phyloP scores from a whole-genome alignment of 495 filamentous ascomycete species.

The Penicillium goetzii region DNA sequence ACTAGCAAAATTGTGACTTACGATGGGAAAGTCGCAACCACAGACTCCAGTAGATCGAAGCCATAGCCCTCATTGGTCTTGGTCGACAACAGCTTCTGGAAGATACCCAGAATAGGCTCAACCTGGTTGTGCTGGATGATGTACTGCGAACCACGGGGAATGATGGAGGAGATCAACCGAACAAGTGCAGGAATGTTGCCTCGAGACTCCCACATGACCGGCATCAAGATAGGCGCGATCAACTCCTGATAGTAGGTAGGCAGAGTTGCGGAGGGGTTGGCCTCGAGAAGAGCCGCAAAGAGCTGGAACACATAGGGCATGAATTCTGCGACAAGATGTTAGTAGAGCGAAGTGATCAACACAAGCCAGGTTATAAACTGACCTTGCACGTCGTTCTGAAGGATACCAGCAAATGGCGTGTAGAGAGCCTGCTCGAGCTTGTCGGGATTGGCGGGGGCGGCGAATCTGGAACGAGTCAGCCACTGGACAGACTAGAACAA shows the following conservation, averaged over 20 bases:
- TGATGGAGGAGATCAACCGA: constrained; percentile 79
- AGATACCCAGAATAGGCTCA: constrained; percentile 82
- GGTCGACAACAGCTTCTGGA: constrained; percentile 78
- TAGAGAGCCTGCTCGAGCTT: constrained; percentile 80
- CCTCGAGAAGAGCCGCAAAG: constrained; percentile 84
- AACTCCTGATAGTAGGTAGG: constrained; percentile 77
- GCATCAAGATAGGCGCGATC: constrained; percentile 72
- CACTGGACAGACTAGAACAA: background rate
- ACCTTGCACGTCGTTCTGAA: constrained; percentile 82
- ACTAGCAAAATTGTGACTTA: constrained; percentile 43
- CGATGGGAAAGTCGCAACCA: constrained; percentile 71
- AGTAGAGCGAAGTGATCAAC: constrained; percentile 20
- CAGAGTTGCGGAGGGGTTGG: constrained; percentile 71
- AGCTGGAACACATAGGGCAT: constrained; percentile 96
- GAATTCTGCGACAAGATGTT: constrained; percentile 65
- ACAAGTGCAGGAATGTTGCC: constrained; percentile 93
- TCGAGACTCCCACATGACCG: constrained; percentile 80
- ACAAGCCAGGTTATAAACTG: constrained; percentile 19
- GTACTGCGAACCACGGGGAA: constrained; percentile 70
- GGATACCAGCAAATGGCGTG: constrained; percentile 71
- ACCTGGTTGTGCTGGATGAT: constrained; percentile 78
- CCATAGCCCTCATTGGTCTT: constrained; percentile 79
- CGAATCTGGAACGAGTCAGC: constrained; percentile 54
- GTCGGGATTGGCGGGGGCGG: constrained; percentile 65
- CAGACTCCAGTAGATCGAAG: constrained; percentile 85